Conservation (phyloP, 176 grass and related monocot species). For the Canna indica region DNA sequence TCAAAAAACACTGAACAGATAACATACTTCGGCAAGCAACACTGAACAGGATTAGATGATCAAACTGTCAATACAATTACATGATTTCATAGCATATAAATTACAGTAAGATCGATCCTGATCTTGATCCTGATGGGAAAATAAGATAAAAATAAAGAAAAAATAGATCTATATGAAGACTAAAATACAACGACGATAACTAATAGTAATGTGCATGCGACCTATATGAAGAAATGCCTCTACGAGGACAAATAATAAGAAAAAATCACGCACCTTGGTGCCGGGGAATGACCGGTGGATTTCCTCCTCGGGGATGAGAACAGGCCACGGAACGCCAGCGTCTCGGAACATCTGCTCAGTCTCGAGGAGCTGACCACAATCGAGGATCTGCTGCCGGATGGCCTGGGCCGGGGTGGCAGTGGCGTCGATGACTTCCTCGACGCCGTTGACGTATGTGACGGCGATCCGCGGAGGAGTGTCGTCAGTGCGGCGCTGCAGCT, state of each 20-base stretch:
- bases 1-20: too few species aligned
- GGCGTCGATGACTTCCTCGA: conserved; percentile 56
- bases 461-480: conserved; percentile 35
- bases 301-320: conserved; percentile 69
- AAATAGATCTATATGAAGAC: too few species aligned
- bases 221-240: background rate
- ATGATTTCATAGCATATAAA: too few species aligned
- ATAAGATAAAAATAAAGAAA: too few species aligned
- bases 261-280: conserved; percentile 41
- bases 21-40: too few species aligned
- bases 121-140: too few species aligned
- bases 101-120: too few species aligned
- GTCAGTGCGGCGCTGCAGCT: conserved; percentile 51
- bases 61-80: too few species aligned
- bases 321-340: conserved; percentile 76
- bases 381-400: conserved; percentile 61
- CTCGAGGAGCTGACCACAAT: conserved; percentile 56
- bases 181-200: too few species aligned
- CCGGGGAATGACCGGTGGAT: conserved; percentile 55
- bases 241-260: background rate
- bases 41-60: too few species aligned
- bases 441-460: conserved; percentile 70
- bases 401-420: conserved; percentile 50
- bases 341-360: conserved; percentile 86
- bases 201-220: too few species aligned